Evolutionary conservation across 805 yeast genomes (phyloP), one percentile per base, ranked within the genome.

Genomic region (Hanseniaspora nectarophila): DNA sequence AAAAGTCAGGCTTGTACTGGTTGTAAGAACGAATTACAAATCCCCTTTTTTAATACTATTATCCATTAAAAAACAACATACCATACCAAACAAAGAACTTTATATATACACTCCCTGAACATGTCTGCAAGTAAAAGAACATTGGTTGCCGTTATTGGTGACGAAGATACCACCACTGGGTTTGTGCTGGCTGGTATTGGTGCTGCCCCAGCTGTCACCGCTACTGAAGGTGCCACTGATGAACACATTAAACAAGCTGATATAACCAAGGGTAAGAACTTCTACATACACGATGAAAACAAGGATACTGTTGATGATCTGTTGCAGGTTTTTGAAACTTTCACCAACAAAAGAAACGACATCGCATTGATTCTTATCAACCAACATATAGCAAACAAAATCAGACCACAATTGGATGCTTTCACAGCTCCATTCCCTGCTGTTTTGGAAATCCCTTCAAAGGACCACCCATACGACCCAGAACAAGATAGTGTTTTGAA

Each of bases 401-500:
- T 92, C 54, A 76, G 98, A 67, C 74, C 74, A 58, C 75, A 76
- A 58, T 87, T 92, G 43, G 98, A 92, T 61, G 74, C 77, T 45
- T 92, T 76, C 69, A 80, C 94, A 16, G 78, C 81, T 57, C 95
- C 98, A 10, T 92, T 92, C 69, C 98, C 98, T 8, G 97, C 98
- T 2, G 79, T 92, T 45, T 73, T 92, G 63, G 98, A 92, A 70
- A 92, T 92, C 56, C 98, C 98, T 26, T 87, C 97, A 15, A 92
- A 92, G 72, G 98, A 92, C 64, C 97, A 92, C 67, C 97, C 98
- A 21, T 92, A 92, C 67, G 95, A 92, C 67, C 98, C 98, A 20
- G 97, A 90, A 67, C 92, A 90, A 78, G 98, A 92, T 68, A 83
- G 95, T 20, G 88, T 92, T 38, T 75, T 92, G 68, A 82, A 90